Conservation (phyloP, 2,329 filamentous ascomycete genomes). For the Huntiella omanensis region DNA sequence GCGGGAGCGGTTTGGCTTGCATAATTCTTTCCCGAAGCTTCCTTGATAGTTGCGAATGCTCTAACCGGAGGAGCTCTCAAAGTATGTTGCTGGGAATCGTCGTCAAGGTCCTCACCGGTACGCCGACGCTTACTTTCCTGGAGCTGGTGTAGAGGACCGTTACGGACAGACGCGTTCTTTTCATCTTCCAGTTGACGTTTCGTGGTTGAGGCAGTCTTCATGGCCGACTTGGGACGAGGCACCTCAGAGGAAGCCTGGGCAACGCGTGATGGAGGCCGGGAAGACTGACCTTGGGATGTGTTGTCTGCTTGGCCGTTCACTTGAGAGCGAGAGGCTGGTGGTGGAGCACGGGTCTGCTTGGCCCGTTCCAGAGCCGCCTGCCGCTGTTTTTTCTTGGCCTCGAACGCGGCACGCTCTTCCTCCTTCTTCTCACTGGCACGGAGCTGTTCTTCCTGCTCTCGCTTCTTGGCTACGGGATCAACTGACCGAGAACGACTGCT, state of each 20-base stretch:
- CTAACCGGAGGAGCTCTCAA: conserved; percentile 73
- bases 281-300: conserved; percentile 20
- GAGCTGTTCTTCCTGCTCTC: conserved; percentile 71
- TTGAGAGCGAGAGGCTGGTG: conserved; percentile 37
- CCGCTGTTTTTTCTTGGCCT: conserved; percentile 45
- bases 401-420: conserved; percentile 40
- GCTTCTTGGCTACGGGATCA: conserved; percentile 60
- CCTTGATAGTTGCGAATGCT: conserved; percentile 49
- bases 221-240: conserved; percentile 18
- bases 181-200: conserved; percentile 59
- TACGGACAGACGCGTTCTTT: conserved; percentile 34
- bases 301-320: conserved; percentile 29
- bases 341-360: conserved; percentile 44
- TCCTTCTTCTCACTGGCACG: conserved; percentile 61
- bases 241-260: conserved; percentile 25
- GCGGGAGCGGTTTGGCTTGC: conserved; percentile 35
- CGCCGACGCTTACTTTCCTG: conserved; percentile 64
- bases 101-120: conserved; percentile 53
- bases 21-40: conserved; percentile 23
- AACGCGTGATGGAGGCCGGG: conserved; percentile 38
- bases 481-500: conserved; percentile 45
- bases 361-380: conserved; percentile 45
- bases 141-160: conserved; percentile 42
- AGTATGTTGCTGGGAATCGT: conserved; percentile 29
- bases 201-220: conserved; percentile 43